Base-by-base conservation (phyloP, 116 monocot species). In the Zostera marina region DNA sequence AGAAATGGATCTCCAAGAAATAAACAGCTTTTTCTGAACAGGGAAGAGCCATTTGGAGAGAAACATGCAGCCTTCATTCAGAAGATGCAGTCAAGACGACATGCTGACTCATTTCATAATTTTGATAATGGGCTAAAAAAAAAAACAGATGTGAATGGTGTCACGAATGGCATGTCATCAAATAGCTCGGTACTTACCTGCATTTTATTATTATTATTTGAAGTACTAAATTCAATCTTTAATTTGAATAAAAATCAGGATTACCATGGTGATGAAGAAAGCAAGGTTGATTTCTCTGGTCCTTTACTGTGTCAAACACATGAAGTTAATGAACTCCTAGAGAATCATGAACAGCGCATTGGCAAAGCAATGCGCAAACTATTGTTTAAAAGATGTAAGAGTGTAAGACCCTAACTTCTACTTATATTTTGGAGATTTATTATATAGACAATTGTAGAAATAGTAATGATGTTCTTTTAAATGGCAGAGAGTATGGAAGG, bases 221-320 rank as follows among this genome's bases (percentile, higher is more conserved):
- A 9, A 0, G 63, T 26, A 8, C 43, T 47, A 25, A 24, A 10
- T 41, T 63, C 22, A n/a, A 43, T 11, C 17, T 48, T 26, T 52
- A 41, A 49, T 44, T 40, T 13, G 53, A 32, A 32, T 32, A 60
- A 62, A 17, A 42, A 11, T 44, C 45, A 85, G 76, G 73, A 54
- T 42, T 67, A 66, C 8, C 65, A 73, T 22, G 83, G 72, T 70
- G 62, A 72, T 68, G 78, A 41, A 9, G 75, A 41, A 8, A 86
- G 89, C 40, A 83, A 73, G 65, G 80, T 85, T 59, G 90, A 98
- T 32, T 98, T 76, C 60, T 89, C 96, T 12, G 86, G 96, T n/a
- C 89, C 90, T 54, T 45, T 98, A 57, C 53, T 85, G 23, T 74
- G 65, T 59, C 75, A 89, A 59, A 63, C 96, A 10, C 72, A 81